These are phyloP conservation scores for Collybiopsis confluens DNA, from an alignment of 768 basidiomycete genomes.

Conservation along the genomic window DNA sequence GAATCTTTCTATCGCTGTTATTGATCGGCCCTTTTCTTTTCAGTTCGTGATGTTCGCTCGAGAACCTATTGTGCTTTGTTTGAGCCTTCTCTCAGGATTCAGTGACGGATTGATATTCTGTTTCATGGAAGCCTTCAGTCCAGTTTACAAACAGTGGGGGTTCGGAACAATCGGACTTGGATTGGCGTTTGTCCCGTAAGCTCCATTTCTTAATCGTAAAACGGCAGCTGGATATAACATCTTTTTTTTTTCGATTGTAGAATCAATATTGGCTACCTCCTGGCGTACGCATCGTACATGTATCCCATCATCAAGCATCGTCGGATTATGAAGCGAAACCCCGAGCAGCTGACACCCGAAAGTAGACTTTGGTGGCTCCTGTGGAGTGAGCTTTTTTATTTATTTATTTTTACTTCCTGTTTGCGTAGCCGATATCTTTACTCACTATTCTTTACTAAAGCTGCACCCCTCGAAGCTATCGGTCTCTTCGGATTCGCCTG, in stretches of 20 bases:
- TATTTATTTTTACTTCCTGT: background rate
- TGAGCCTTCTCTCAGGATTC: slow-evolving; percentile 9
- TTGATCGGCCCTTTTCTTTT: background rate
- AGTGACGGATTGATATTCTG: slow-evolving; percentile 10
- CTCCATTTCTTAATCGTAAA: background rate
- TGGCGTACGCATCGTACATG: slow-evolving; percentile 1
- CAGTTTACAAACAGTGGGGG: slow-evolving; percentile 10
- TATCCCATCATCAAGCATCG: slow-evolving; percentile 7
- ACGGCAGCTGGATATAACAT: too few species aligned
- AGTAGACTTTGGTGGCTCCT: slow-evolving; percentile 4
- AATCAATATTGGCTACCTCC: slow-evolving; percentile 8
- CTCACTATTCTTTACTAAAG: slow-evolving; percentile 10
- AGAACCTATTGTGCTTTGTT: slow-evolving; percentile 11
- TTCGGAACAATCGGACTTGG: slow-evolving; percentile 8
- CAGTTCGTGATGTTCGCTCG: slow-evolving; percentile 9
- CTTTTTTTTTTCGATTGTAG: too few species aligned
- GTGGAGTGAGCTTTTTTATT: background rate
- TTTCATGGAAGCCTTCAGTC: slow-evolving; percentile 10
- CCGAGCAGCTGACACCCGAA: background rate
- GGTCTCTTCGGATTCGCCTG: slow-evolving; percentile 53
- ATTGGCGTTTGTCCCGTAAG: slow-evolving; percentile 9
- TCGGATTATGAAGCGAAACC: background rate
- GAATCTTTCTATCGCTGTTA: background rate
- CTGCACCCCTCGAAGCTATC: slow-evolving; percentile 32
- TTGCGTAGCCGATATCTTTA: too few species aligned